Conservation (phyloP, 352 stramenopile species). For the Hyphochytrium catenoides region DNA sequence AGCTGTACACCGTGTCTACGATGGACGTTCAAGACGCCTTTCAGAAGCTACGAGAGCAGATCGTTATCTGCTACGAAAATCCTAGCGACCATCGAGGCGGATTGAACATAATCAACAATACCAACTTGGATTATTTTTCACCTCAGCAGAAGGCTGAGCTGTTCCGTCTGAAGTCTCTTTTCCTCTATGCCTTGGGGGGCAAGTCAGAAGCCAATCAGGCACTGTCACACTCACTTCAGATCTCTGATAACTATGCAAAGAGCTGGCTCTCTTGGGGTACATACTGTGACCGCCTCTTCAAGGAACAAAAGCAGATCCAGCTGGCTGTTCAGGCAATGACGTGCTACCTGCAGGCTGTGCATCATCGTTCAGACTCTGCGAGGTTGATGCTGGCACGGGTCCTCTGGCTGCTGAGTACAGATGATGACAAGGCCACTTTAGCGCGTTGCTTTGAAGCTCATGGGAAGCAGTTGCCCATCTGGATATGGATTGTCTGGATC, state of each 20-base stretch:
- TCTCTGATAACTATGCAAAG: slow-evolving; percentile 73
- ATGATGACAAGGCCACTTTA: slow-evolving; percentile 38
- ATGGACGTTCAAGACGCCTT: slow-evolving; percentile 82
- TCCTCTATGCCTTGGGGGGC: slow-evolving; percentile 52
- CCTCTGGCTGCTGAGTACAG: slow-evolving; percentile 65
- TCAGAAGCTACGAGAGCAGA: slow-evolving; percentile 70
- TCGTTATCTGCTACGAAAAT: slow-evolving; percentile 72
- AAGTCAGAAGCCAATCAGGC: slow-evolving; percentile 56
- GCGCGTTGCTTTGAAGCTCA: slow-evolving; percentile 76
- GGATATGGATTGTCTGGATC: slow-evolving; percentile 98
- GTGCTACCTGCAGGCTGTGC: slow-evolving; percentile 77
- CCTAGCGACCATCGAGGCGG: slow-evolving; percentile 56
- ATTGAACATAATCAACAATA: slow-evolving; percentile 75
- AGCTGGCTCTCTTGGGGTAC: slow-evolving; percentile 84
- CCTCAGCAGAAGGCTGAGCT: slow-evolving; percentile 71
- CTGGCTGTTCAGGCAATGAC: slow-evolving; percentile 68
- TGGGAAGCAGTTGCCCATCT: slow-evolving; percentile 79
- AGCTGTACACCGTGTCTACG: slow-evolving; percentile 56
- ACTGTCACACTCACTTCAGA: slow-evolving; percentile 69
- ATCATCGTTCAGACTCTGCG: slow-evolving; percentile 62
- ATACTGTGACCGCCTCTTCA: slow-evolving; percentile 63
- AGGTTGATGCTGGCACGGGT: slow-evolving; percentile 68
- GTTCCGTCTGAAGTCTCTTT: slow-evolving; percentile 70
- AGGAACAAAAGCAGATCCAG: slow-evolving; percentile 34
- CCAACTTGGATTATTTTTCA: slow-evolving; percentile 75